These are phyloP conservation scores for Trypanosoma vivax DNA, from an alignment of 208 protist genomes.

Conservation along the genomic window DNA sequence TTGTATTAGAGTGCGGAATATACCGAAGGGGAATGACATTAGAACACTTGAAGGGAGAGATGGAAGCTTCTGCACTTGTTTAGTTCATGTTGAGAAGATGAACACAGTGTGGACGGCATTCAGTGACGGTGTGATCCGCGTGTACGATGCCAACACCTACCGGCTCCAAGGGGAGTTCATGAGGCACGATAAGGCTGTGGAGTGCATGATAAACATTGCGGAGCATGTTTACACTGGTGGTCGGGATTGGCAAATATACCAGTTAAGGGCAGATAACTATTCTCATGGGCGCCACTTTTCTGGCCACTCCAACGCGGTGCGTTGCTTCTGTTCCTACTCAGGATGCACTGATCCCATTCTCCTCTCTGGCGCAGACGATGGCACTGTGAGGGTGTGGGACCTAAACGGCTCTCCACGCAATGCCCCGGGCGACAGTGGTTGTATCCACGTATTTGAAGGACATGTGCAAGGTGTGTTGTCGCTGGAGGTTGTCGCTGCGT, in stretches of 20 bases:
- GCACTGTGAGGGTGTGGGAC: slow-evolving; percentile 72
- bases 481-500: slow-evolving; percentile 39
- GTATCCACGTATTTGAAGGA: slow-evolving; percentile 50
- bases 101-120: slow-evolving; percentile 67
- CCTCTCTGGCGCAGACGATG: slow-evolving; percentile 80
- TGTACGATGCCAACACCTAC: slow-evolving; percentile 46
- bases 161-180: slow-evolving; percentile 30
- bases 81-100: slow-evolving; percentile 40
- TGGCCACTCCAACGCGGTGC: slow-evolving; percentile 64
- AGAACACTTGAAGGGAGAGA: slow-evolving; percentile 36
- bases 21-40: slow-evolving; percentile 58
- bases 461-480: slow-evolving; percentile 42
- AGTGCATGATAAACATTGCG: slow-evolving; percentile 31
- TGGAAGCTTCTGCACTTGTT: slow-evolving; percentile 47
- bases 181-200: slow-evolving; percentile 23
- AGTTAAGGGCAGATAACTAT: slow-evolving; percentile 37
- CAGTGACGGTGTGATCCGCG: slow-evolving; percentile 70
- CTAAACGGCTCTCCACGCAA: slow-evolving; percentile 28
- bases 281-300: slow-evolving; percentile 39
- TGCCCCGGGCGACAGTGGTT: slow-evolving; percentile 20
- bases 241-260: slow-evolving; percentile 67
- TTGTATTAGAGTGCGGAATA: slow-evolving; percentile 46
- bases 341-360: slow-evolving; percentile 56
- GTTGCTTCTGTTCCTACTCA: slow-evolving; percentile 41
- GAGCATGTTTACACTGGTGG: slow-evolving; percentile 70